Evolutionary conservation across 2,329 filamentous ascomycete species (phyloP).

Genomic region (Gnomoniopsis sp.): DNA sequence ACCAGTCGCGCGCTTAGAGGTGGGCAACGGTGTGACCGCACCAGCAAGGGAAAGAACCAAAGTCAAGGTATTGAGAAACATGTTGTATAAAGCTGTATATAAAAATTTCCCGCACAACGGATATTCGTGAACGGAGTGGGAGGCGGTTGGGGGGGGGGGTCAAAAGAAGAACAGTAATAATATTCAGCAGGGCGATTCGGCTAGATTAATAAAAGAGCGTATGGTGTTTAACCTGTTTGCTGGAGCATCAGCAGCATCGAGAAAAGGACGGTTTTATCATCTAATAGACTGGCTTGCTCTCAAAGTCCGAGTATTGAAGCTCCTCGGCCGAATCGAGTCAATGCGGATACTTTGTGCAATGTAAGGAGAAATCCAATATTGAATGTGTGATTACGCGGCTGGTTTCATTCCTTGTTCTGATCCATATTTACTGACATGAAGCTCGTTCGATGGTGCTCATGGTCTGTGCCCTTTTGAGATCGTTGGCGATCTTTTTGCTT

Average conservation of each 20-base stretch:
- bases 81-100: background rate
- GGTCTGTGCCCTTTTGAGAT: background rate
- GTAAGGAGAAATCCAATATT: background rate
- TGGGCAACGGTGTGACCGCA: background rate
- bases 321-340: too few species aligned
- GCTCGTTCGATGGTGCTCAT: background rate
- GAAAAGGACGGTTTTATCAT: too few species aligned
- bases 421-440: background rate
- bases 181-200: too few species aligned
- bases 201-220: too few species aligned
- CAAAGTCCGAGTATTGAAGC: too few species aligned
- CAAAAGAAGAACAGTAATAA: background rate
- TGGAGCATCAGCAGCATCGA: too few species aligned
- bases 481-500: background rate
- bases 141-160: background rate
- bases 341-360: background rate
- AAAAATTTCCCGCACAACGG: background rate
- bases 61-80: constrained; percentile 10
- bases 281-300: too few species aligned
- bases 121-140: background rate
- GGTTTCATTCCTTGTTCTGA: background rate
- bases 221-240: too few species aligned
- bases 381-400: background rate
- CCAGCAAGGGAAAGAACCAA: constrained; percentile 1
- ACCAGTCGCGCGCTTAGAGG: background rate